Evolutionary conservation across 2,329 filamentous ascomycete genomes (phyloP).

Genomic region (Byssoonygena ceratinophila): DNA sequence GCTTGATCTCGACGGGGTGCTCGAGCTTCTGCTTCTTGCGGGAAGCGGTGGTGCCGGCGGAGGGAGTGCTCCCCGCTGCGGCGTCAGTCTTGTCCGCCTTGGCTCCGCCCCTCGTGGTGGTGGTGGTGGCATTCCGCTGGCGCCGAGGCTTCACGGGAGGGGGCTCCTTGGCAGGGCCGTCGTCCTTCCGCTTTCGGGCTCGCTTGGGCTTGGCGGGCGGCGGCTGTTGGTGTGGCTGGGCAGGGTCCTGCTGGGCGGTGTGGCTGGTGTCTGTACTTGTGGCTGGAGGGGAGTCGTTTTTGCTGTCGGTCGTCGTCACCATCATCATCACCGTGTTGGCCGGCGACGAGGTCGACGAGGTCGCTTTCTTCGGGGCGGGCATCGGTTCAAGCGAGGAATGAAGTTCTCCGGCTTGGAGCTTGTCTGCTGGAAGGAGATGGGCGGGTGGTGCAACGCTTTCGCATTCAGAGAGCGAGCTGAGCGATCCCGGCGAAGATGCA

Average conservation of each 20-base stretch:
- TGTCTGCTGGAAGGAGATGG: background rate
- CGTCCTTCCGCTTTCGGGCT: constrained; percentile 36
- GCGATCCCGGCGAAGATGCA: constrained; percentile 8
- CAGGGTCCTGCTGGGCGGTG: constrained; percentile 17
- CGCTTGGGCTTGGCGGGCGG: constrained; percentile 17
- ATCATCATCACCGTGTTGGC: background rate
- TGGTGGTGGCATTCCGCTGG: constrained; percentile 17
- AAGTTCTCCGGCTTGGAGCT: background rate
- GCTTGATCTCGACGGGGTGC: constrained; percentile 20
- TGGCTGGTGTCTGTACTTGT: constrained; percentile 13
- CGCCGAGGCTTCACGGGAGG: constrained; percentile 9
- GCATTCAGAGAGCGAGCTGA: constrained; percentile 12
- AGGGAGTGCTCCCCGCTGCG: constrained; percentile 29
- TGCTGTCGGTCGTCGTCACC: constrained; percentile 9
- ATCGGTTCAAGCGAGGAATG: background rate
- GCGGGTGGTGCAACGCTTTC: constrained; percentile 15
- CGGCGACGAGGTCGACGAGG: background rate
- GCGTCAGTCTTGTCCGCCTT: constrained; percentile 19
- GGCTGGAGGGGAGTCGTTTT: constrained; percentile 12
- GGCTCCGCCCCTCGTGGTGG: constrained; percentile 13
- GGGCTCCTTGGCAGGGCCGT: constrained; percentile 20
- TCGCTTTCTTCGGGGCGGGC: too few relatives aligned
- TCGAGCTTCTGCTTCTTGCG: constrained; percentile 40
- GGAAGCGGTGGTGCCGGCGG: constrained; percentile 23
- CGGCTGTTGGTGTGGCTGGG: constrained; percentile 14